These are phyloP conservation scores for Lasiodiplodia sp. DNA, from an alignment of 2,329 filamentous ascomycete species.

Conservation along the genomic window DNA sequence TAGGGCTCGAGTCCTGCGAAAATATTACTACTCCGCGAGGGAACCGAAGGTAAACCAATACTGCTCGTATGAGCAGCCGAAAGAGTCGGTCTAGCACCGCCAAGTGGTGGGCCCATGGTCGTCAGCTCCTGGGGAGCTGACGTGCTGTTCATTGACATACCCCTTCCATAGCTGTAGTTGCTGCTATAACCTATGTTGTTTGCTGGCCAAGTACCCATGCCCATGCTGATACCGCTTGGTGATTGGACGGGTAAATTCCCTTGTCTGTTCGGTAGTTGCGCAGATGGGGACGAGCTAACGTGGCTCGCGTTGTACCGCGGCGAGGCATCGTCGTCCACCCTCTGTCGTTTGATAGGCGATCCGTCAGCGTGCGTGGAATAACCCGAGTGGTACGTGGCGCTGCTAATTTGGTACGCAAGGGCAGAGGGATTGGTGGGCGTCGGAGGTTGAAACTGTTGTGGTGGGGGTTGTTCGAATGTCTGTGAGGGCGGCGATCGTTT, in stretches of 20 bases:
- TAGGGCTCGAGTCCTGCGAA: not conserved
- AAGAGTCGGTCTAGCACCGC: not conserved
- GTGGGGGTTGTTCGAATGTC: conserved; percentile 1
- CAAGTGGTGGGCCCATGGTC: conserved; percentile 8
- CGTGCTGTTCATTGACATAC: not conserved
- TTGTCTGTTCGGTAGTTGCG: conserved; percentile 7
- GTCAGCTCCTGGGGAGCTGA: not conserved
- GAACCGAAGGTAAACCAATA: not conserved
- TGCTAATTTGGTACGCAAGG: not conserved
- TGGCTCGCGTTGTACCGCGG: not conserved
- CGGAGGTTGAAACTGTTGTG: conserved; percentile 5
- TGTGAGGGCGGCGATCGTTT: conserved; percentile 26
- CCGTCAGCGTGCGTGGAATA: conserved; percentile 1
- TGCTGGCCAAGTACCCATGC: not conserved
- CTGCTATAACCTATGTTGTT: not conserved
- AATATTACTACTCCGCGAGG: not conserved
- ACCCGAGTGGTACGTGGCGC: not conserved
- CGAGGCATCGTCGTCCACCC: conserved; percentile 3
- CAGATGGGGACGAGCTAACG: not conserved
- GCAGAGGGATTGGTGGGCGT: not conserved
- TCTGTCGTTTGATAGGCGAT: conserved; percentile 1
- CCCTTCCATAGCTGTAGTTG: conserved; percentile 3
- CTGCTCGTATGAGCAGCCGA: conserved; percentile 11
- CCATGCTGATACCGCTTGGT: not conserved
- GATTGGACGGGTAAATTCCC: conserved; percentile 11